These are phyloP conservation scores for Bretziella fagacearum DNA, from an alignment of 2,329 filamentous ascomycete genomes.

Conservation along the genomic window DNA sequence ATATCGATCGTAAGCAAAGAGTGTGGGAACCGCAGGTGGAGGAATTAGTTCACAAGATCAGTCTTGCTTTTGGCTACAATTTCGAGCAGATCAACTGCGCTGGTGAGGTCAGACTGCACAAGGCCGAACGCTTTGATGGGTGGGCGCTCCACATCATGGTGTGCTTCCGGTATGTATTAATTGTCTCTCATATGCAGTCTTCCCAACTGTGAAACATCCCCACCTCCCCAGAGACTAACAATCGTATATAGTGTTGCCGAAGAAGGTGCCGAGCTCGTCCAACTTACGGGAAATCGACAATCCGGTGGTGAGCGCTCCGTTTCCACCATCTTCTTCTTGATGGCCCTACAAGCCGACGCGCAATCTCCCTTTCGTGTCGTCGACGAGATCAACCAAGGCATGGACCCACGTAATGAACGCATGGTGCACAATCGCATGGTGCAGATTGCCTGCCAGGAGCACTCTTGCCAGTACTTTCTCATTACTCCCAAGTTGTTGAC, in stretches of 20 bases:
- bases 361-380: slow-evolving; percentile 94
- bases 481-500: slow-evolving; percentile 92
- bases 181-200: background rate
- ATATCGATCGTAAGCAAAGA: slow-evolving; percentile 48
- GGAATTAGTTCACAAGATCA: slow-evolving; percentile 60
- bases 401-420: slow-evolving; percentile 96
- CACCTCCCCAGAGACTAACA: no score
- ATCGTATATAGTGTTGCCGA: slow-evolving; percentile 13
- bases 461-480: slow-evolving; percentile 78
- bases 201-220: no score
- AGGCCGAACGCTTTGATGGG: slow-evolving; percentile 81
- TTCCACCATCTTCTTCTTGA: slow-evolving; percentile 96
- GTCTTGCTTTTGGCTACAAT: slow-evolving; percentile 78
- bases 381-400: slow-evolving; percentile 98
- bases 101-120: slow-evolving; percentile 74
- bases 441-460: slow-evolving; percentile 79
- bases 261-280: slow-evolving; percentile 14
- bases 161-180: slow-evolving; percentile 59
- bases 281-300: slow-evolving; percentile 75
- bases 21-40: slow-evolving; percentile 79
- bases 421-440: slow-evolving; percentile 98
- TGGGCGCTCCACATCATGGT: slow-evolving; percentile 93
- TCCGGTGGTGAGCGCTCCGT: slow-evolving; percentile 93
- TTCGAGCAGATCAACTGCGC: slow-evolving; percentile 90
- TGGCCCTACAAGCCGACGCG: slow-evolving; percentile 88